Evolutionary conservation across 768 basidiomycete species (phyloP), one percentile per base, ranked within the genome.

Genomic region (Phlebiopsis flavidoalba): DNA sequence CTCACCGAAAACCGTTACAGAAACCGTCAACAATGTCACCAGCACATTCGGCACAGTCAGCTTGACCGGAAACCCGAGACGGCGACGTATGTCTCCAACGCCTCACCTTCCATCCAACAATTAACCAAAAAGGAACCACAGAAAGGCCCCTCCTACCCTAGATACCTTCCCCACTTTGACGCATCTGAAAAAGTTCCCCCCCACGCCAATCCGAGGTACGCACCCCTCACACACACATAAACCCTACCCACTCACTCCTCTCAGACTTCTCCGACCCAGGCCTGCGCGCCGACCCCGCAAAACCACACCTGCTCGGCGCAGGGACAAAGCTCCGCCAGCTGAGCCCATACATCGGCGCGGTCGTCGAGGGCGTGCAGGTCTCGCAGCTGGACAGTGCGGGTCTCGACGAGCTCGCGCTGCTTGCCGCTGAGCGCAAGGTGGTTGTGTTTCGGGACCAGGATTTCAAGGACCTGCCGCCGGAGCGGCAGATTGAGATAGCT

Each of bases 361-460:
- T 83, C 59, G 63, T 83, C 60, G 67, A 67, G 15, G 82, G 81
- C 1, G 72, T 85, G 6, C 83, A 84, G 63, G 72, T 85, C 57
- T 83, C 82, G 8, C 71, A 83, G 61, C 76, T 85, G 52, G 72
- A 71, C 61, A 74, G 77, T 47, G 81, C 79, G 55, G 83, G 83
- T 0, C 75, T 84, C 6, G 71, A 72, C 49, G 70, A 71, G 62
- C 65, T 72, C 43, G 65, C 65, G 19, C 64, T 72, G 22, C 77
- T 73, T 60, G 73, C 80, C 40, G 83, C 80, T 0, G 79, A 84
- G 69, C 68, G 82, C 48, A 83, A 82, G 69, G 75, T 84, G 36
- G 67, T 85, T 10, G 53, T 83, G 6, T 83, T 84, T 76, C 78
- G 83, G 19, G 78, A 85, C 70, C 84, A 85, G 63, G 80, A 85